Evolutionary conservation across 805 yeast species (phyloP), one percentile per base, ranked within the genome.

Genomic region (Crinitomyces ghanaensis): DNA sequence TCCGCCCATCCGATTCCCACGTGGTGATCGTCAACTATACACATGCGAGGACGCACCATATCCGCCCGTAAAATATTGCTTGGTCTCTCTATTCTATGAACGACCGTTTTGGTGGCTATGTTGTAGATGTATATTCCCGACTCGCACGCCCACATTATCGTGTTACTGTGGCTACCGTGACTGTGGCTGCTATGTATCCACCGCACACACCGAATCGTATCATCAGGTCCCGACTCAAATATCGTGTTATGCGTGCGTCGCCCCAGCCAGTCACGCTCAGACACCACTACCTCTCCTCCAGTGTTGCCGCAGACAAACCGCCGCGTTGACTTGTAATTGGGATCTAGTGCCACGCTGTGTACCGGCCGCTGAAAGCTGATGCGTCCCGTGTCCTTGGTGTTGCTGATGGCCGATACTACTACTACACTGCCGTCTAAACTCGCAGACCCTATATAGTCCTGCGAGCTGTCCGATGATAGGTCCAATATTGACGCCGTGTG

Each of bases 361-460:
- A 91, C 69, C 0, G 97, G 96, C 19, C 96, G 62, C 45, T 79
- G 77, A 54, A 85, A 81, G 54, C 86, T 93, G 44, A 71, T 77
- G 2, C 84, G 85, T 0, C 68, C 62, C 2, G 79, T 71, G 44
- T 79, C 91, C 4, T 62, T 57, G 13, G 70, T 71, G 41, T 77
- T 80, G 2, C 42, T 38, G 1, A 82, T 59, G 2, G 85, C 70
- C 0, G 95, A 91, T 4, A 84, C 70, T 2, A 84, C 84, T n/a
- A n/a, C n/a, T 0, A 88, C 79, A 0, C 94, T 80, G 0, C 98
- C 98, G 51, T 91, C 98, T 62, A 88, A 77, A 0, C 96, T 84
- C 0, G 86, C 95, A 0, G 93, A 76, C 0, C 91, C 93, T 39
- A 91, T 72, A 47, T 67, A 73, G 6, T 56, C 56, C n/a, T n/a